A percentile compares a stretch with the other conserved stretches of the same genome.
Evolutionary conservation across 768 basidiomycete genomes (phyloP).

Genomic region (Lepiota venenata): DNA sequence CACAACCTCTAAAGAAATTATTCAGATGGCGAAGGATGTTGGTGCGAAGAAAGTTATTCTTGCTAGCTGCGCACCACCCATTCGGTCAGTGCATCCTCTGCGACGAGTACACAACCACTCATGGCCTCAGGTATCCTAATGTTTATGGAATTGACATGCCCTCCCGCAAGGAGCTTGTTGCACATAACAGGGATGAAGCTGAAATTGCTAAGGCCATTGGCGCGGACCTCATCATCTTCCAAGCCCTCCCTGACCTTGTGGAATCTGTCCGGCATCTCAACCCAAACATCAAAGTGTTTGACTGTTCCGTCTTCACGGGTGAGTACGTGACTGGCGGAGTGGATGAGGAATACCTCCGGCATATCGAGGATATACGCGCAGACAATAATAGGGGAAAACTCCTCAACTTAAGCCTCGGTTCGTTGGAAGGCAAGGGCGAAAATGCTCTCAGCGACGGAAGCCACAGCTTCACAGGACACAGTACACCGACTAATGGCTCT

Average conservation of each 20-base stretch:
- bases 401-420: conserved; percentile 24
- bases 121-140: conserved; percentile 67
- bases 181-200: conserved; percentile 66
- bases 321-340: conserved; percentile 96
- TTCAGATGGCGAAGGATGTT: conserved; percentile 99
- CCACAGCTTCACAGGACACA: conserved; percentile 23
- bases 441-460: conserved; percentile 16
- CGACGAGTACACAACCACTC: background rate
- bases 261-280: conserved; percentile 85
- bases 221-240: conserved; percentile 95
- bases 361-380: conserved; percentile 73
- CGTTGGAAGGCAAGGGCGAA: conserved; percentile 32
- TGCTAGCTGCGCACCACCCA: conserved; percentile 96
- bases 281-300: conserved; percentile 70
- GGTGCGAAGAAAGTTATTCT: conserved; percentile 95
- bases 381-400: conserved; percentile 73
- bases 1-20: conserved; percentile 97
- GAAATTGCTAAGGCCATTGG: conserved; percentile 82
- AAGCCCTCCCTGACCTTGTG: conserved; percentile 86
- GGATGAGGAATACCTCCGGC: conserved; percentile 72
- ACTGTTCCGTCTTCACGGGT: conserved; percentile 98
- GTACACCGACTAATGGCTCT: conserved; percentile 52
- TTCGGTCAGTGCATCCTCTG: conserved; percentile 52
- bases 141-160: conserved; percentile 99
- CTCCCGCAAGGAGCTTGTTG: conserved; percentile 89